Conservation (phyloP, 371 early-diverging fungal species). For the Blastocladiella emersonii region DNA sequence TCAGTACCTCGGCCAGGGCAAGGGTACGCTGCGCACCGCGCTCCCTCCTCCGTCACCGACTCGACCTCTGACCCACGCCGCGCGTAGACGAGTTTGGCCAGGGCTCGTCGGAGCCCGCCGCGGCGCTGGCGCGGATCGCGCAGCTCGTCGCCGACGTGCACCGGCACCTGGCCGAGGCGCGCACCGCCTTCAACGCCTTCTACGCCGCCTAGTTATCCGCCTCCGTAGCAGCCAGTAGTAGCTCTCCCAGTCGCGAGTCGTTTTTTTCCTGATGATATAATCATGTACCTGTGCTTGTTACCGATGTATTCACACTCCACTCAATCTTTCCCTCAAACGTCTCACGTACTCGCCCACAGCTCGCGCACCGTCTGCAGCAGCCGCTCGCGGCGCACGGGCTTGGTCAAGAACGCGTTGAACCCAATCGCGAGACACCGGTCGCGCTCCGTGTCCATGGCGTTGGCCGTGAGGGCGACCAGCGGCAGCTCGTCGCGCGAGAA, state of each 20-base stretch:
- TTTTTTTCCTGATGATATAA: too few relatives aligned
- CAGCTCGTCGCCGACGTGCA: not conserved
- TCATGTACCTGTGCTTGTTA: too few relatives aligned
- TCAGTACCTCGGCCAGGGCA: conserved; percentile 58
- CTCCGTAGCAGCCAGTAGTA: too few relatives aligned
- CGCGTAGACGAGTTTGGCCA: not conserved
- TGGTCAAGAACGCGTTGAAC: conserved; percentile 8
- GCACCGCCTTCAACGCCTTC: not conserved
- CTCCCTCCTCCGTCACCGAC: not conserved
- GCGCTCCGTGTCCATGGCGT: not conserved
- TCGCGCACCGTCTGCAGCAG: not conserved
- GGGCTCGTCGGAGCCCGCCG: not conserved
- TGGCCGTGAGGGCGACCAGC: conserved; percentile 7
- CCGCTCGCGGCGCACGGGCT: conserved; percentile 1
- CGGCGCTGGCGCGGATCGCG: not conserved
- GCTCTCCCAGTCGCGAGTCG: too few relatives aligned
- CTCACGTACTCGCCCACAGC: too few relatives aligned
- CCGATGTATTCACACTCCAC: too few relatives aligned
- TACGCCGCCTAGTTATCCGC: too few relatives aligned
- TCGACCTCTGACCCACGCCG: too few relatives aligned
- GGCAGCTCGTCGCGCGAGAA: not conserved
- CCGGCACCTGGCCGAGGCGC: not conserved
- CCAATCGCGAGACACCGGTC: conserved; percentile 6
- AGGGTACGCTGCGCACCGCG: not conserved
- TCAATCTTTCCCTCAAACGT: too few relatives aligned